Conservation (phyloP, 192 early-diverging fungal genomes). For the Geosiphon pyriformis region DNA sequence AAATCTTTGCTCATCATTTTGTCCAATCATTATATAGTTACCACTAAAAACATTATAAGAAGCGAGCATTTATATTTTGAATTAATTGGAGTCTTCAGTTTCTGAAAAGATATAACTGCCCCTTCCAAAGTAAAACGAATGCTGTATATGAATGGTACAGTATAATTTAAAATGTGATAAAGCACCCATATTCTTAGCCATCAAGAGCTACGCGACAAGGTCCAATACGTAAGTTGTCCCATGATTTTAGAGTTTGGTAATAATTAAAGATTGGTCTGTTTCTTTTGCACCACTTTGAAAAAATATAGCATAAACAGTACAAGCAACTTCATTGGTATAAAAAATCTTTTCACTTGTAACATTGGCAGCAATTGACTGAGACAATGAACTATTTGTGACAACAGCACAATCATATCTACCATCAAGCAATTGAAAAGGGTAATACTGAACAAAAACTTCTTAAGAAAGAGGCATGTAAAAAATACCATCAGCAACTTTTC, state of each 20-base stretch:
- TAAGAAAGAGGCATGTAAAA: background rate
- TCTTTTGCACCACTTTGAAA: background rate
- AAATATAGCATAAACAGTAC: background rate
- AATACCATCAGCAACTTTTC: background rate
- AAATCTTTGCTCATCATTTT: too few relatives aligned
- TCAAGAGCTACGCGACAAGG: background rate
- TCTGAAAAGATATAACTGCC: background rate
- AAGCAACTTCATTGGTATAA: background rate
- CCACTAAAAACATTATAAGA: background rate
- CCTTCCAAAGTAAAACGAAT: background rate
- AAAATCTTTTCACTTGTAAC: background rate
- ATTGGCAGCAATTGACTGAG: too few relatives aligned
- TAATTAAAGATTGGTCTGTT: background rate
- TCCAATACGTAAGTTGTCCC: background rate
- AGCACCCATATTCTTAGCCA: background rate
- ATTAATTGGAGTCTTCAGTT: background rate
- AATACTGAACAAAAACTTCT: background rate
- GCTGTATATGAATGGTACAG: background rate
- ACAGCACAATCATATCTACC: background rate
- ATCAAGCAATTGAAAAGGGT: background rate
- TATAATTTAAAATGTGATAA: background rate
- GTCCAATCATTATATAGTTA: background rate
- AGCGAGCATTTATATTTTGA: background rate
- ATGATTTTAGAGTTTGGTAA: background rate
- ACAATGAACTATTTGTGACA: background rate